A percentile compares a stretch with the other conserved stretches of the same genome.
Conservation (phyloP, 129 eudicot species). For the Flaveria robusta region DNA sequence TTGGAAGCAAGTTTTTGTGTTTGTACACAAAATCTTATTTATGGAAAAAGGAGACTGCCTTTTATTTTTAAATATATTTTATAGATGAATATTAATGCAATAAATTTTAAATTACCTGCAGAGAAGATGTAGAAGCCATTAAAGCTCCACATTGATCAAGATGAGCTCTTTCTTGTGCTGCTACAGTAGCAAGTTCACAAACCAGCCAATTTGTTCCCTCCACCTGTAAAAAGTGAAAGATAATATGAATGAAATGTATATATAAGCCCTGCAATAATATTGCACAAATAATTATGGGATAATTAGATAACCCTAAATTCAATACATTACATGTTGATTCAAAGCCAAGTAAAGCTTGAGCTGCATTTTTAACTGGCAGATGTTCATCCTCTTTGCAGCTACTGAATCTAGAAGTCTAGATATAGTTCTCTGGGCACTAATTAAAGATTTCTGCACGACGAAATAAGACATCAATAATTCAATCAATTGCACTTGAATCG, state of each 20-base stretch:
- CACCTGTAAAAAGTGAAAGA: slow-evolving; percentile 47
- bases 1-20: not conserved
- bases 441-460: slow-evolving; percentile 61
- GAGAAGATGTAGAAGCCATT: slow-evolving; percentile 58
- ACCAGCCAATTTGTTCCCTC: slow-evolving; percentile 72
- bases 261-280: not conserved
- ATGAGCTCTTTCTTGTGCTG: slow-evolving; percentile 82
- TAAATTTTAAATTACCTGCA: slow-evolving; percentile 65
- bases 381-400: slow-evolving; percentile 55
- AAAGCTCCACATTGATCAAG: slow-evolving; percentile 80
- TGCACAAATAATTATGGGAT: slow-evolving; percentile 1
- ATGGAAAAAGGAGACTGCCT: not conserved
- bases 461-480: slow-evolving; percentile 12
- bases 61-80: not conserved
- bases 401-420: slow-evolving; percentile 60
- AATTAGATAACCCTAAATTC: not conserved
- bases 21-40: not conserved
- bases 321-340: slow-evolving; percentile 62
- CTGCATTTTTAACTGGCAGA: slow-evolving; percentile 64
- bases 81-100: slow-evolving; percentile 10
- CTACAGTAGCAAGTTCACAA: slow-evolving; percentile 77
- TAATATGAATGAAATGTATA: not conserved
- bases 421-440: slow-evolving; percentile 66
- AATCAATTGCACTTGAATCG: slow-evolving; percentile 9
- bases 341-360: slow-evolving; percentile 58